A percentile compares a stretch with the other conserved stretches of the same genome.
phyloP scores from a whole-genome alignment of 345 rosid species.

The Camelina sativa region DNA sequence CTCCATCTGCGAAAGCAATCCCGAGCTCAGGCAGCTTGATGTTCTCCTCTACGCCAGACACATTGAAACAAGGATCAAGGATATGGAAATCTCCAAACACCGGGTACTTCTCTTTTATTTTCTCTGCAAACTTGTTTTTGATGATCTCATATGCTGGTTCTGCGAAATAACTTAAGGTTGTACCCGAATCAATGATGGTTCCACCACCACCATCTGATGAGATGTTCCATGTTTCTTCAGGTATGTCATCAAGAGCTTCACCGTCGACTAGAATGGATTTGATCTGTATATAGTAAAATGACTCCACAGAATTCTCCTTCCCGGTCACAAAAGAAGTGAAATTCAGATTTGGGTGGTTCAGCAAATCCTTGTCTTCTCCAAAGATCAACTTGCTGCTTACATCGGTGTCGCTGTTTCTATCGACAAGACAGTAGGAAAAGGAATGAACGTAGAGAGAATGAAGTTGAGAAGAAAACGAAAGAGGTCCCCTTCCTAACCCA shows the following conservation, averaged over 20 bases:
- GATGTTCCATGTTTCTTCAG: slow-evolving; percentile 71
- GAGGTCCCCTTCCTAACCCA: slow-evolving; percentile 89
- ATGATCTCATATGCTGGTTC: slow-evolving; percentile 71
- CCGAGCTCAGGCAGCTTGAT: slow-evolving; percentile 71
- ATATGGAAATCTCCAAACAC: slow-evolving; percentile 58
- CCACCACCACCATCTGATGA: slow-evolving; percentile 76
- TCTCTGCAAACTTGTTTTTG: slow-evolving; percentile 59
- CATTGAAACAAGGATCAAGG: slow-evolving; percentile 83
- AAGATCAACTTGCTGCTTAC: slow-evolving; percentile 81
- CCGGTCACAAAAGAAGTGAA: slow-evolving; percentile 68
- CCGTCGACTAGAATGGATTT: slow-evolving; percentile 70
- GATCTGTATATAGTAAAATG: slow-evolving; percentile 74
- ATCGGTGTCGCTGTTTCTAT: slow-evolving; percentile 60
- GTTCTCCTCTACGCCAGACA: slow-evolving; percentile 57
- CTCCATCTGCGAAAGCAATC: slow-evolving; percentile 70
- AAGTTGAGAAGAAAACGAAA: slow-evolving; percentile 83
- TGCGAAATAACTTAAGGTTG: slow-evolving; percentile 66
- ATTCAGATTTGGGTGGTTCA: slow-evolving; percentile 61
- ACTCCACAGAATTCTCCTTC: slow-evolving; percentile 46
- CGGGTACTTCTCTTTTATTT: slow-evolving; percentile 56
- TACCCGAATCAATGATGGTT: slow-evolving; percentile 82
- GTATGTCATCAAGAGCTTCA: slow-evolving; percentile 56
- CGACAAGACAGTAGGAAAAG: slow-evolving; percentile 82
- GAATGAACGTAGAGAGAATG: slow-evolving; percentile 76
- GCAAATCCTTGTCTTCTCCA: slow-evolving; percentile 64